Evolutionary conservation across 495 filamentous ascomycete genomes (phyloP).

Genomic region (Hypoxylon trugodes): DNA sequence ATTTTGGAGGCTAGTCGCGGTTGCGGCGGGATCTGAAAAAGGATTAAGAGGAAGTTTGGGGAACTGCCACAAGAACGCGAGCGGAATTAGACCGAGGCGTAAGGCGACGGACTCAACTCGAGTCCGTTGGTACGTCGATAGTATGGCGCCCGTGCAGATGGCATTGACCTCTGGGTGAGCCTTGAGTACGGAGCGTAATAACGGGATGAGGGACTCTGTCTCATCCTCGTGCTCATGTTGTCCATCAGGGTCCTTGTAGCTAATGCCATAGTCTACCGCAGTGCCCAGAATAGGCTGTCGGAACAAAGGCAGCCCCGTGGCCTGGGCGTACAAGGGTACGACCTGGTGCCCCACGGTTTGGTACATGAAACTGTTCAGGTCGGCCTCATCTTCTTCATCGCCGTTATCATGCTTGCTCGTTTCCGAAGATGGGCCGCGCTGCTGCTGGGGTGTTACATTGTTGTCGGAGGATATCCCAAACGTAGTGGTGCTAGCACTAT

Average conservation of each 20-base stretch:
- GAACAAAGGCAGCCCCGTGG: slow-evolving; percentile 81
- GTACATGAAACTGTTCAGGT: slow-evolving; percentile 98
- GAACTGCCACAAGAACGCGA: slow-evolving; percentile 93
- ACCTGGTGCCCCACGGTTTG: slow-evolving; percentile 92
- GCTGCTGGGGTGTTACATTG: not conserved
- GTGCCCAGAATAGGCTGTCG: slow-evolving; percentile 74
- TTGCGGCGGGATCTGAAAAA: not conserved
- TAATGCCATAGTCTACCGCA: slow-evolving; percentile 69
- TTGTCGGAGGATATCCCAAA: slow-evolving; percentile 30
- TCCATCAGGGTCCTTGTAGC: slow-evolving; percentile 57
- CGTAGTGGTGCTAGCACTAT: slow-evolving; percentile 8
- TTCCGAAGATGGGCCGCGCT: slow-evolving; percentile 2
- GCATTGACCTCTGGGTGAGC: slow-evolving; percentile 82
- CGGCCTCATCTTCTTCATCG: slow-evolving; percentile 60
- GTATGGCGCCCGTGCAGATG: slow-evolving; percentile 87
- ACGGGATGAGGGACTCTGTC: slow-evolving; percentile 82
- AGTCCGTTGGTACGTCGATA: slow-evolving; percentile 94
- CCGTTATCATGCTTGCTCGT: slow-evolving; percentile 1
- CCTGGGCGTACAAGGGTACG: slow-evolving; percentile 83
- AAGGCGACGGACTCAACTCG: slow-evolving; percentile 87
- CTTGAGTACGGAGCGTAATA: slow-evolving; percentile 68
- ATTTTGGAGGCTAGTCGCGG: not conserved
- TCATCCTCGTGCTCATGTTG: slow-evolving; percentile 65
- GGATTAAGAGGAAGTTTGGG: slow-evolving; percentile 61
- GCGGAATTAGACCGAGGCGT: slow-evolving; percentile 77